Percentiles rank a stretch among this genome's conserved stretches.
phyloP scores from a whole-genome alignment of 768 basidiomycete species.

The Dioszegia aurantiaca region DNA sequence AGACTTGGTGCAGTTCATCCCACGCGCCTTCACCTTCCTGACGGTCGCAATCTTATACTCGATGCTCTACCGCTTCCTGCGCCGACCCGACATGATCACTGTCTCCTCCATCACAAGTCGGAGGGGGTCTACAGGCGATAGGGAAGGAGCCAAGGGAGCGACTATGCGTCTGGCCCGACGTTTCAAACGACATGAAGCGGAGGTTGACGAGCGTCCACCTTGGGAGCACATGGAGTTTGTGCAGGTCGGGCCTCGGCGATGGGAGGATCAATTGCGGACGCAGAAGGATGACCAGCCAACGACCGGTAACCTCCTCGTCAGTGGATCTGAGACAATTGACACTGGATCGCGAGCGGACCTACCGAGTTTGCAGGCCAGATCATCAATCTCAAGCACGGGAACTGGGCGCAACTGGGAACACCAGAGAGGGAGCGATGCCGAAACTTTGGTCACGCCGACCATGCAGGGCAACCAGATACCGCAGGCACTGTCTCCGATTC shows the following conservation, averaged over 20 bases:
- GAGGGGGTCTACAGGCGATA: background rate
- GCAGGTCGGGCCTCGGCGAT: slow-evolving; percentile 19
- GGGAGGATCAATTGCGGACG: background rate
- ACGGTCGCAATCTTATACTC: slow-evolving; percentile 43
- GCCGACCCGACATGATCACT: slow-evolving; percentile 49
- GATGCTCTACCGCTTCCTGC: slow-evolving; percentile 42
- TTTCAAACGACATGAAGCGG: background rate
- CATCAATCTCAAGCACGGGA: background rate
- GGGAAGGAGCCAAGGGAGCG: background rate
- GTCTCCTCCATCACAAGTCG: slow-evolving; percentile 18
- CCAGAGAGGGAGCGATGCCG: slow-evolving; percentile 12
- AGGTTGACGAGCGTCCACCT: slow-evolving; percentile 31
- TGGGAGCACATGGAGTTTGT: slow-evolving; percentile 47
- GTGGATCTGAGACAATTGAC: background rate
- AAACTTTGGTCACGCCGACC: slow-evolving; percentile 8
- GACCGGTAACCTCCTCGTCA: background rate
- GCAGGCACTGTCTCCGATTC: slow-evolving; percentile 15
- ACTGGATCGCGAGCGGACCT: background rate
- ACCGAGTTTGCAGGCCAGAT: background rate
- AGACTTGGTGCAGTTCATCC: slow-evolving; percentile 49
- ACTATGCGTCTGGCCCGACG: background rate
- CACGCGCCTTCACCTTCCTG: slow-evolving; percentile 47
- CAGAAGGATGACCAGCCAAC: too few relatives aligned
- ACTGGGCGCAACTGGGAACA: background rate
- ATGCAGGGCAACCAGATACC: background rate